Conservation (phyloP, 371 early-diverging fungal genomes). For the Pancytospora epiphaga region DNA sequence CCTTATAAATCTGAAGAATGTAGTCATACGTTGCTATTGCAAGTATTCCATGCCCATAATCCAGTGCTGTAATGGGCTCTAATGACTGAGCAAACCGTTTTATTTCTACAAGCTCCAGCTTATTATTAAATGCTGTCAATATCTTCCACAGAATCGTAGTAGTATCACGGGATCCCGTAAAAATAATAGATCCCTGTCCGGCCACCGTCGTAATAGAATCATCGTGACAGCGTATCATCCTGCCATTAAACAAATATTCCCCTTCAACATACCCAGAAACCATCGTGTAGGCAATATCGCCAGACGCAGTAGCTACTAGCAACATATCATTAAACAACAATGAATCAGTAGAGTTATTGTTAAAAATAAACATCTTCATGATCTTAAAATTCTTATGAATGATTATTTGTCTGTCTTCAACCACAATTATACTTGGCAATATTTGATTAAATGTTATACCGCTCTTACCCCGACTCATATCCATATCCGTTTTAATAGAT, state of each 20-base stretch:
- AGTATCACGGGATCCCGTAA: neutral
- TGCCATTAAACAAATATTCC: neutral
- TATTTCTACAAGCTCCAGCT: neutral
- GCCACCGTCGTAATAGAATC: neutral
- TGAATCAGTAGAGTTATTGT: constrained; percentile 4
- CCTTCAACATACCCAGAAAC: neutral
- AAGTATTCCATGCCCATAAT: neutral
- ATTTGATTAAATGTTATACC: neutral
- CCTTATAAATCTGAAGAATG: neutral
- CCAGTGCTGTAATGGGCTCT: neutral
- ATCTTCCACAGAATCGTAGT: neutral
- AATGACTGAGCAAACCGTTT: neutral
- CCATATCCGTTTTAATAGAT: neutral
- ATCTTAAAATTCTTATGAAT: constrained; percentile 2
- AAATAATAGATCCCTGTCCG: neutral
- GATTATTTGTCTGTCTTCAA: neutral
- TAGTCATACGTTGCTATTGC: neutral
- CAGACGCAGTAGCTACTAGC: constrained; percentile 5
- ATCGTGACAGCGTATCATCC: neutral
- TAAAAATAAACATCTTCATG: constrained; percentile 13
- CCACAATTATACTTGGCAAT: neutral
- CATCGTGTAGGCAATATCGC: neutral
- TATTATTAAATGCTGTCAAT: neutral
- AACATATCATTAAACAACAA: neutral
- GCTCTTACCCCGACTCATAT: neutral